A percentile compares a stretch with the other conserved stretches of the same genome.
These are phyloP conservation scores for Pelargonium citronellum DNA, from an alignment of 441 rosid genomes.

Conservation along the genomic window DNA sequence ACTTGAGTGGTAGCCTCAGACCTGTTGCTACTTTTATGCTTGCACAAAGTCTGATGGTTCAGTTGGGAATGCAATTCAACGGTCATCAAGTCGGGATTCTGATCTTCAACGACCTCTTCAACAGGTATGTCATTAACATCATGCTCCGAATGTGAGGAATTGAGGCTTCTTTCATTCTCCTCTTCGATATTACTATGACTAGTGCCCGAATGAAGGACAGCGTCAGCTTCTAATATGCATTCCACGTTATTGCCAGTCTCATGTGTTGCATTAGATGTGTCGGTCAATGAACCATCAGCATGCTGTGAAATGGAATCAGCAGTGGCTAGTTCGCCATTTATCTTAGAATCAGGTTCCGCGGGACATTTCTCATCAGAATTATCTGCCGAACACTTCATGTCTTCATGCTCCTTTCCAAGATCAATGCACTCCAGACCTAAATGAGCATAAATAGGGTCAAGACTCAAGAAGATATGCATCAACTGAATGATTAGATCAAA, in stretches of 20 bases:
- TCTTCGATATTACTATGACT: not conserved
- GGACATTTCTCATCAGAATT: slow-evolving; percentile 20
- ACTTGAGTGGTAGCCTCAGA: too few species aligned
- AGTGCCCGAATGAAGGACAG: not conserved
- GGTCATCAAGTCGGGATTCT: not conserved
- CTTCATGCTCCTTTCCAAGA: slow-evolving; percentile 23
- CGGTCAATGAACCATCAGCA: slow-evolving; percentile 30
- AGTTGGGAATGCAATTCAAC: not conserved
- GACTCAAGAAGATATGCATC: not conserved
- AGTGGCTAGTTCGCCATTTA: slow-evolving; percentile 24
- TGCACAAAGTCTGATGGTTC: too few species aligned
- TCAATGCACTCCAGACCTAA: slow-evolving; percentile 31
- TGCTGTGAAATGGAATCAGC: slow-evolving; percentile 24
- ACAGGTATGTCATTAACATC: slow-evolving; percentile 15
- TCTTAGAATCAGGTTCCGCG: slow-evolving; percentile 26
- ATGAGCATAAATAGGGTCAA: slow-evolving; percentile 13
- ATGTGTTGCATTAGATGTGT: slow-evolving; percentile 23
- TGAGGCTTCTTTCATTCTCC: not conserved
- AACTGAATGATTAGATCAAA: not conserved
- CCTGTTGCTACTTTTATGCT: too few species aligned
- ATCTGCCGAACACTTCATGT: slow-evolving; percentile 23
- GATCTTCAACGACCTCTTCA: slow-evolving; percentile 3
- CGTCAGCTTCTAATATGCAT: not conserved
- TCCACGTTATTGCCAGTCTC: slow-evolving; percentile 19
- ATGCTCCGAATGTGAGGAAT: slow-evolving; percentile 13